Evolutionary conservation across 2,329 filamentous ascomycete genomes (phyloP).

Genomic region (Venturia effusa): DNA sequence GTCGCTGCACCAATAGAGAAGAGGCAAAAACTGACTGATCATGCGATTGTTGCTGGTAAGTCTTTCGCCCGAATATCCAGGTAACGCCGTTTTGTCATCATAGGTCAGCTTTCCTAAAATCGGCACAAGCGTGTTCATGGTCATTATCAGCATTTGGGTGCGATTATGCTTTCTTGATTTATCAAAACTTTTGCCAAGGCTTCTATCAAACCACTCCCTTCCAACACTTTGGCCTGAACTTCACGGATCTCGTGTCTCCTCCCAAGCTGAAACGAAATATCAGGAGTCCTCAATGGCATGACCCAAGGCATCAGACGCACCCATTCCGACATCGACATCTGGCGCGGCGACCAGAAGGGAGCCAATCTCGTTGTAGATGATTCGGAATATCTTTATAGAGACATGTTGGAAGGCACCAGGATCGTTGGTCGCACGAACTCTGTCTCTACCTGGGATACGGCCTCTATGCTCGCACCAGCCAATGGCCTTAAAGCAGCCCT

Average conservation of each 20-base stretch:
- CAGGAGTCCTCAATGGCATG: background rate
- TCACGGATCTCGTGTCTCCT: too few relatives aligned
- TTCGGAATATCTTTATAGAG: background rate
- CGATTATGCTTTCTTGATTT: too few relatives aligned
- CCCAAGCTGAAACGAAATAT: background rate
- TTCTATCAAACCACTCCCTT: too few relatives aligned
- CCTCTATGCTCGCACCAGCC: background rate
- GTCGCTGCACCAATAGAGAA: background rate
- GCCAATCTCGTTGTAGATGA: background rate
- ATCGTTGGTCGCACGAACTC: background rate
- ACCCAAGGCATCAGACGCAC: constrained; percentile 3
- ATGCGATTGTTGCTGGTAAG: background rate
- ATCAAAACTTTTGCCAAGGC: too few relatives aligned
- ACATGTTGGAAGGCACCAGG: background rate
- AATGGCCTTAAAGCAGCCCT: background rate
- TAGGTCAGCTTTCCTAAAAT: background rate
- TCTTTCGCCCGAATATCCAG: background rate
- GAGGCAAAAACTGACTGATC: background rate
- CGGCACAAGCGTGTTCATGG: background rate
- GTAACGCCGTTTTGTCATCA: too few relatives aligned
- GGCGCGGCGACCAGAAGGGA: background rate
- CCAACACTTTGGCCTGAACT: too few relatives aligned
- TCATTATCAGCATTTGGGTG: too few relatives aligned
- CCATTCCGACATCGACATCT: background rate
- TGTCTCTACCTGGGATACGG: background rate